Percentiles rank a stretch among this genome's conserved stretches.
Evolutionary conservation across 2,329 filamentous ascomycete genomes (phyloP).

Genomic region (Myriosclerotinia duriaeana): DNA sequence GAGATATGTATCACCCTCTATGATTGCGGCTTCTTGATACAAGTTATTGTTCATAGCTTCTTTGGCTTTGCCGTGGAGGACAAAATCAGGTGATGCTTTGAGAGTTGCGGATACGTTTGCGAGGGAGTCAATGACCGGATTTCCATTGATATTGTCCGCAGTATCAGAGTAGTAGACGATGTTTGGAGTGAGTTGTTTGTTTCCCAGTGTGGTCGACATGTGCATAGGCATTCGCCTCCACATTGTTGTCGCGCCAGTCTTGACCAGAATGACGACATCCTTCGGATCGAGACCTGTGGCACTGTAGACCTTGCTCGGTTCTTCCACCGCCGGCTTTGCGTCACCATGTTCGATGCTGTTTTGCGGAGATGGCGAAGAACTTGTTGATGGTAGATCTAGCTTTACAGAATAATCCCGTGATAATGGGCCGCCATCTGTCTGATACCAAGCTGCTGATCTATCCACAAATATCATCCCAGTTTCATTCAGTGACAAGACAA

Average conservation of each 20-base stretch:
- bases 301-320: slow-evolving; percentile 6
- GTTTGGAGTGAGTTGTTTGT: slow-evolving; percentile 24
- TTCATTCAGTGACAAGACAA: slow-evolving; percentile 29
- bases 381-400: background rate
- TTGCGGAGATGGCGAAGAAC: background rate
- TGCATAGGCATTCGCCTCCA: slow-evolving; percentile 30
- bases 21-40: slow-evolving; percentile 26
- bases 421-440: background rate
- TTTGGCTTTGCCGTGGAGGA: slow-evolving; percentile 23
- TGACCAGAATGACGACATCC: slow-evolving; percentile 28
- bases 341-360: background rate
- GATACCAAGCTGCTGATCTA: background rate
- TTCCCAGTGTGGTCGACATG: slow-evolving; percentile 27
- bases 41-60: slow-evolving; percentile 22
- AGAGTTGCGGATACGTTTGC: slow-evolving; percentile 27
- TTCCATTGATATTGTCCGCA: slow-evolving; percentile 26
- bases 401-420: background rate
- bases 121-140: slow-evolving; percentile 24
- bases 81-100: slow-evolving; percentile 27
- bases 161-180: slow-evolving; percentile 26
- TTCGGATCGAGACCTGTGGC: slow-evolving; percentile 23
- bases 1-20: slow-evolving; percentile 28
- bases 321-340: background rate
- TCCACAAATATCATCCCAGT: slow-evolving; percentile 20
- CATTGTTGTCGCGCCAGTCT: slow-evolving; percentile 27